Percentiles rank a stretch among this genome's conserved stretches.
phyloP scores from a whole-genome alignment of 441 rosid genomes.

The Codiaeum variegatum region DNA sequence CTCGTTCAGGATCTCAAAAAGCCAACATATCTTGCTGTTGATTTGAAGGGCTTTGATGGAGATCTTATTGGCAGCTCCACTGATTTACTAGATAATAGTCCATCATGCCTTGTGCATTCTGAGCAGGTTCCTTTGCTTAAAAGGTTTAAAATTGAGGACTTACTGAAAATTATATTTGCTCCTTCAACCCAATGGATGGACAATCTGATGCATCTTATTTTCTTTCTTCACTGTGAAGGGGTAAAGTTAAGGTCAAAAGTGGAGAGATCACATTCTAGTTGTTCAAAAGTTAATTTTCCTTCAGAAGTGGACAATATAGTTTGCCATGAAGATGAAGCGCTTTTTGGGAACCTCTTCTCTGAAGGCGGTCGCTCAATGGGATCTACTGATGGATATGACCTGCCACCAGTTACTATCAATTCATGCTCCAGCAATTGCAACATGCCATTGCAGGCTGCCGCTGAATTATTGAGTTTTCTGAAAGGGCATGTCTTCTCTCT shows the following conservation, averaged over 20 bases:
- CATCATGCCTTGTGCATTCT: constrained; percentile 48
- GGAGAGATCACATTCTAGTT: constrained; percentile 65
- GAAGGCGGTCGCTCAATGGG: constrained; percentile 82
- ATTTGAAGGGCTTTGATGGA: constrained; percentile 47
- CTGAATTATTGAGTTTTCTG: constrained; percentile 76
- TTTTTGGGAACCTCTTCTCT: constrained; percentile 95
- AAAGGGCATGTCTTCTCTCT: constrained; percentile 66
- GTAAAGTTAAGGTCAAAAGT: constrained; percentile 69
- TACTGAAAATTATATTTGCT: constrained; percentile 65
- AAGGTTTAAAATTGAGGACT: constrained; percentile 62
- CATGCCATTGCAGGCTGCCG: constrained; percentile 83
- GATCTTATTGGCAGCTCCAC: constrained; percentile 35
- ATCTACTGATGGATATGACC: constrained; percentile 80
- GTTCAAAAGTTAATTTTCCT: constrained; percentile 55
- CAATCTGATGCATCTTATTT: constrained; percentile 66
- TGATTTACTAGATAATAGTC: constrained; percentile 37
- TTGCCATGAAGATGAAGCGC: constrained; percentile 97
- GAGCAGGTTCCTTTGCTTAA: constrained; percentile 72
- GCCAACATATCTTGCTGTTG: constrained; percentile 47
- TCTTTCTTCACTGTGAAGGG: constrained; percentile 83
- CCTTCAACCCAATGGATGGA: constrained; percentile 85
- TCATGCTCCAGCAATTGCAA: constrained; percentile 56
- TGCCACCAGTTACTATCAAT: constrained; percentile 49
- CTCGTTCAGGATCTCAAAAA: constrained; percentile 77
- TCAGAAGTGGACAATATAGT: constrained; percentile 71